Percentiles rank a stretch among this genome's conserved stretches.
These are phyloP conservation scores for Entomortierella lignicola DNA, from an alignment of 192 early-diverging fungal genomes.

Conservation along the genomic window DNA sequence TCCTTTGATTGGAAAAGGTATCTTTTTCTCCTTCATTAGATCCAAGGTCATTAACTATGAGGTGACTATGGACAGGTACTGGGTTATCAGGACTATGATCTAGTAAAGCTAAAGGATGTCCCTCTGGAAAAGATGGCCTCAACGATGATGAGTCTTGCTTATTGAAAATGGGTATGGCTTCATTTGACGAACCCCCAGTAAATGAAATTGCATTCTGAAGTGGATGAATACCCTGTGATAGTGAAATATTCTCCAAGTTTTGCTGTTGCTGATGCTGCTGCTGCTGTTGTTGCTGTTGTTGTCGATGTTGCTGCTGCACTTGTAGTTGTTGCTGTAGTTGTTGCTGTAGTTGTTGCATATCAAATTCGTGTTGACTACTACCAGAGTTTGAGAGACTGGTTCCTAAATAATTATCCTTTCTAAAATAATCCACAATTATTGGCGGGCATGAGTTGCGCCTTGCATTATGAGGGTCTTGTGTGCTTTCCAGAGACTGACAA, in stretches of 20 bases:
- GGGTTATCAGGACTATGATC: neutral
- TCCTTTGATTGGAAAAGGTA: neutral
- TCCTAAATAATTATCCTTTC: neutral
- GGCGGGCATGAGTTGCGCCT: slow-evolving; percentile 40
- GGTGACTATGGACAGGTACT: neutral
- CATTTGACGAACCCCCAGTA: neutral
- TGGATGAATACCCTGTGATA: neutral
- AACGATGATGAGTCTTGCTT: neutral
- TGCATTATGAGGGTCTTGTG: neutral
- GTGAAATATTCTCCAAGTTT: neutral
- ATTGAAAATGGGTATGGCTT: neutral
- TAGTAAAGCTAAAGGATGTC: neutral
- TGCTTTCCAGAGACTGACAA: neutral
- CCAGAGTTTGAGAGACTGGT: neutral
- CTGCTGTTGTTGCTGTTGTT: neutral
- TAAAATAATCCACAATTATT: slow-evolving; percentile 18
- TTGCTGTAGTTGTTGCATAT: slow-evolving; percentile 14
- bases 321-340: neutral
- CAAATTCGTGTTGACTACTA: neutral
- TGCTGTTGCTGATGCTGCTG: neutral
- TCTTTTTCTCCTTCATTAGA: neutral
- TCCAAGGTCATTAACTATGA: neutral
- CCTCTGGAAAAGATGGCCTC: neutral
- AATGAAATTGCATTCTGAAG: neutral
- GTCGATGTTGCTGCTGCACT: neutral